These are phyloP conservation scores for Lactarius vividus DNA, from an alignment of 768 basidiomycete genomes.

Conservation along the genomic window DNA sequence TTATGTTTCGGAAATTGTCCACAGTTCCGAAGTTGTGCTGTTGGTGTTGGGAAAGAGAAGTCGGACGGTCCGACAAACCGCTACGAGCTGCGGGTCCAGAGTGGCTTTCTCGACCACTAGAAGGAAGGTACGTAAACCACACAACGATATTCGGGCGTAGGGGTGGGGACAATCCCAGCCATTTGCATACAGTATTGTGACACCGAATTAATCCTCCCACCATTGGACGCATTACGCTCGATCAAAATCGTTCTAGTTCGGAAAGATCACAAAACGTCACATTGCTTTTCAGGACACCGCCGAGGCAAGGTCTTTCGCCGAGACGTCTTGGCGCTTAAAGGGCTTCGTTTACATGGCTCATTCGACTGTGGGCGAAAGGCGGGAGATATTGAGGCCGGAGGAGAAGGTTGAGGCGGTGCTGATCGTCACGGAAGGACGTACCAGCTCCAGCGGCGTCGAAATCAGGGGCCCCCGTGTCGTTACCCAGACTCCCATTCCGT, in stretches of 20 bases:
- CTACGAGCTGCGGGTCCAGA: background rate
- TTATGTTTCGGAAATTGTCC: background rate
- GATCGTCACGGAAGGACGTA: no score
- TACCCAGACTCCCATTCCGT: background rate
- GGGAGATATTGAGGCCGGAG: no score
- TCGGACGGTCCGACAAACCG: background rate
- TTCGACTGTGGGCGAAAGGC: no score
- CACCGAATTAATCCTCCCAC: background rate
- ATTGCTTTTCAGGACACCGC: background rate
- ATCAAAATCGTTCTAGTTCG: constrained; percentile 12
- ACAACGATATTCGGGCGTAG: constrained; percentile 5
- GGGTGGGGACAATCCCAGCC: constrained; percentile 2
- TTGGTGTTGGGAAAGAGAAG: background rate
- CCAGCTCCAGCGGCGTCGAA: background rate
- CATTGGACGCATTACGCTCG: background rate
- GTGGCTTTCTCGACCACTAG: background rate
- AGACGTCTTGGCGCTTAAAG: background rate
- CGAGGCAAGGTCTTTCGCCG: background rate
- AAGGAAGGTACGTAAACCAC: background rate
- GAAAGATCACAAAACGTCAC: constrained; percentile 14
- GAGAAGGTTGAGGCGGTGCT: no score
- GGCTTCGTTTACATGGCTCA: background rate
- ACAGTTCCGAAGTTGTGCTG: background rate
- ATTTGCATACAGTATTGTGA: background rate
- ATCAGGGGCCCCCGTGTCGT: background rate